Evolutionary conservation across 257 asterid genomes (phyloP).

Genomic region (Cynanchum wilfordii): DNA sequence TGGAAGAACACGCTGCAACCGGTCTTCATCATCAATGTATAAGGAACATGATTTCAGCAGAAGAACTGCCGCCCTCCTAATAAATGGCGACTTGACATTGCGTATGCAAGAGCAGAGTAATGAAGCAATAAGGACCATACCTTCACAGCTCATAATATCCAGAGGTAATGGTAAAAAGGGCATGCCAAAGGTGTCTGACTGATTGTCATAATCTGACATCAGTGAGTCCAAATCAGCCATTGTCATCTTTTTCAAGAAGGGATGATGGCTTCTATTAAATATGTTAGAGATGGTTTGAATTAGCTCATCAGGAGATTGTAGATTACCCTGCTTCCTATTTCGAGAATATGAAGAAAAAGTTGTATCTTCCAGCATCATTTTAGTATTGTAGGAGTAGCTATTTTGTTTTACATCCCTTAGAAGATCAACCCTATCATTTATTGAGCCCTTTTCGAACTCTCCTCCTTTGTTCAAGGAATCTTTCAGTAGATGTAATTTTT

Average conservation of each 20-base stretch:
- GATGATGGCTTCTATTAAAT: constrained; percentile 74
- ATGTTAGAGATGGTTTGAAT: constrained; percentile 63
- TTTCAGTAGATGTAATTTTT: constrained; percentile 25
- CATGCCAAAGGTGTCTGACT: constrained; percentile 93
- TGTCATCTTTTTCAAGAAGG: constrained; percentile 73
- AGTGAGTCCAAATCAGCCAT: constrained; percentile 63
- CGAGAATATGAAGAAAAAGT: constrained; percentile 36
- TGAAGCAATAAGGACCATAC: constrained; percentile 97
- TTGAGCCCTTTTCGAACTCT: constrained; percentile 43
- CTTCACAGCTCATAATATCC: constrained; percentile 89
- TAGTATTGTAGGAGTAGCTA: constrained; percentile 33
- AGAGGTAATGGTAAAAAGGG: constrained; percentile 86
- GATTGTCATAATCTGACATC: constrained; percentile 65
- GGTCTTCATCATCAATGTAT: constrained; percentile 90
- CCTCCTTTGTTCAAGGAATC: constrained; percentile 33
- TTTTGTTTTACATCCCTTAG: constrained; percentile 68
- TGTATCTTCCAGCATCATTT: constrained; percentile 40
- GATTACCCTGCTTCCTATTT: constrained; percentile 39
- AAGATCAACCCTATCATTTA: constrained; percentile 64
- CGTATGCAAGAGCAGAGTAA: constrained; percentile 95
- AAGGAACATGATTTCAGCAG: constrained; percentile 87
- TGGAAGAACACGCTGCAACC: constrained; percentile 96
- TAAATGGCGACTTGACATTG: constrained; percentile 87
- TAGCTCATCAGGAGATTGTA: constrained; percentile 73
- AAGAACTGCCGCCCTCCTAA: constrained; percentile 88